Base-by-base conservation (phyloP, 2,329 filamentous ascomycete genomes). In the Phialophora chinensis region DNA sequence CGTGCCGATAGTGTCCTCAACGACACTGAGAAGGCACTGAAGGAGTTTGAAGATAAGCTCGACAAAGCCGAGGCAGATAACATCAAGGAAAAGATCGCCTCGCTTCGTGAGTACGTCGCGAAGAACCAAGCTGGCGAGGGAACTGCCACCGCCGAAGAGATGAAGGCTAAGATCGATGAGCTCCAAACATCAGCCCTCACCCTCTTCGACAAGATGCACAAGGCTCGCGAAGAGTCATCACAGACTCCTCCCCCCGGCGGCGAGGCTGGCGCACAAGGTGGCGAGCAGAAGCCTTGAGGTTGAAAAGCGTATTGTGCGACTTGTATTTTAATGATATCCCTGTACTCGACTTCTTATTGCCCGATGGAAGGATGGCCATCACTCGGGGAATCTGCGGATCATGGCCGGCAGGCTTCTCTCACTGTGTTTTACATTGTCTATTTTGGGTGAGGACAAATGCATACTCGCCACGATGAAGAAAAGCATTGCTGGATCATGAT, bases 131-230 rank as follows among this genome's bases (percentile, higher is more conserved):
- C 92, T 75, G 94, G 94, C 72, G 95, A 99, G 85, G 89, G 90
- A 76, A 88, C 85, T 70, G 88, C 91, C 76, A 96, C 92, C 68
- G 91, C 93, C 60, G 91, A 91, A 72, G 91, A 98, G 83, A 90
- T 99, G 82, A 98, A 98, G 91, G 88, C 92, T 85, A 97, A 97
- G 92, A 96, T 92, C 76, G 95, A 98, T 73, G 94, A 97, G 83
- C 91, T 99, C 78, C 95, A 98, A 85, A 91, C 91, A 80, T 92
- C 94, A 74, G 94, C 91, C 82, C 86, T 99, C 83, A 96, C 91
- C 84, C 89, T 98, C 77, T 98, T 99, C 81, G 95, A 98, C 86
- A 97, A 98, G 91, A 97, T 99, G 92, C 94, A 99, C 91, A 96
- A 96, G 87, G 92, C 94, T 74, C 90, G 92, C 75, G 80, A 83